Conservation (phyloP, 108 stramenopile genomes). For the Mayamaea pseudoterrestris region DNA sequence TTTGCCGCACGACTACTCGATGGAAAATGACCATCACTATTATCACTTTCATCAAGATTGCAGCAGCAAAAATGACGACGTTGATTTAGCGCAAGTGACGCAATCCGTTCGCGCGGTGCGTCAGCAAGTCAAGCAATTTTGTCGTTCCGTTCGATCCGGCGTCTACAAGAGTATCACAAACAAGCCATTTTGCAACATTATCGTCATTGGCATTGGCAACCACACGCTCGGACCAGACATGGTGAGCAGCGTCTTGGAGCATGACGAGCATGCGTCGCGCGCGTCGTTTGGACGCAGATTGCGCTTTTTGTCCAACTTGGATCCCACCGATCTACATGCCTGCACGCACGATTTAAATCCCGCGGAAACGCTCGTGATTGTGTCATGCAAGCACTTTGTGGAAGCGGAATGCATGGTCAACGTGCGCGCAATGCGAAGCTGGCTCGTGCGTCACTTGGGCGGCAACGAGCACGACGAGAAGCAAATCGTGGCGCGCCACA, state of each 20-base stretch:
- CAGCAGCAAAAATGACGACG: conserved; percentile 6
- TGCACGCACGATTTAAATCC: conserved; percentile 61
- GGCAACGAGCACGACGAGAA: conserved; percentile 15
- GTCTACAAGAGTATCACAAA: conserved; percentile 70
- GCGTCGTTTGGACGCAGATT: conserved; percentile 56
- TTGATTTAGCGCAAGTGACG: too few relatives aligned
- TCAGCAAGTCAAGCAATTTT: neutral
- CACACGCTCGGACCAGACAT: conserved; percentile 88
- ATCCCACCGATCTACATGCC: conserved; percentile 92
- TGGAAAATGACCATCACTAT: too few relatives aligned
- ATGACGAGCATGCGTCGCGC: conserved; percentile 33
- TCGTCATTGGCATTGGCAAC: conserved; percentile 90
- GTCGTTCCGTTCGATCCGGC: conserved; percentile 26
- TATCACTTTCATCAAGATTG: too few relatives aligned
- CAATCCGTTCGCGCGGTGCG: too few relatives aligned
- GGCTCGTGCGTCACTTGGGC: conserved; percentile 56
- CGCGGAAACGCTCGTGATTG: conserved; percentile 68
- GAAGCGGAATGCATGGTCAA: conserved; percentile 92
- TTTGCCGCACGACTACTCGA: conserved; percentile 24
- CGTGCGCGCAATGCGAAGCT: conserved; percentile 73
- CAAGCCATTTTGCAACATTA: conserved; percentile 64
- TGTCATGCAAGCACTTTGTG: conserved; percentile 91
- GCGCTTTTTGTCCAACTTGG: conserved; percentile 91
- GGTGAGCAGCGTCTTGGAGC: conserved; percentile 84
- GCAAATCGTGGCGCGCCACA: conserved; percentile 65